These are phyloP conservation scores for Hypericum androsaemum DNA, from an alignment of 345 rosid genomes.

Conservation along the genomic window DNA sequence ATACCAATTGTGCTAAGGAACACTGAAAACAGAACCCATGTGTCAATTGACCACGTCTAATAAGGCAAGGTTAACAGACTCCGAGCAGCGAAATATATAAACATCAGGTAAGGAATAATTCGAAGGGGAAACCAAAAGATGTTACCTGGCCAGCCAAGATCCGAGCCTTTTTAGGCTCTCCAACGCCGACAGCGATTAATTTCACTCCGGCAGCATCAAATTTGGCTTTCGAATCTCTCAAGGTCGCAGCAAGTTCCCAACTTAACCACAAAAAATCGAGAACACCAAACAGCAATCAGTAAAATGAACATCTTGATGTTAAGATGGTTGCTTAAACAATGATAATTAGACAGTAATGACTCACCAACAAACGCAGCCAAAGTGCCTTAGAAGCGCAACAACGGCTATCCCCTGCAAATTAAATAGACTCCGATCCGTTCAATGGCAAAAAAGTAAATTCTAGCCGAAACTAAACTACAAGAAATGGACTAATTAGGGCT, in stretches of 20 bases:
- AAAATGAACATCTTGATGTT: too few relatives aligned
- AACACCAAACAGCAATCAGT: background rate
- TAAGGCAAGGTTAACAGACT: too few relatives aligned
- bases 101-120: background rate
- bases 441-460: background rate
- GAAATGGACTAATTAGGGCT: background rate
- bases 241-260: slow-evolving; percentile 72
- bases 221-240: slow-evolving; percentile 56
- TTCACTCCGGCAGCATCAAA: slow-evolving; percentile 79
- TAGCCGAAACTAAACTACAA: background rate
- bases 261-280: slow-evolving; percentile 21
- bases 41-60: too few relatives aligned
- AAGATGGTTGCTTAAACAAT: too few relatives aligned
- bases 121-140: background rate
- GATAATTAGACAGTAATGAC: background rate
- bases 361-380: slow-evolving; percentile 88
- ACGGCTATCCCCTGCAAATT: slow-evolving; percentile 57
- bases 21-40: too few relatives aligned
- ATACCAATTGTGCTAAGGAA: too few relatives aligned
- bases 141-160: slow-evolving; percentile 53
- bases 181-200: slow-evolving; percentile 77
- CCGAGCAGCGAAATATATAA: background rate
- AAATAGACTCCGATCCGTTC: background rate
- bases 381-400: slow-evolving; percentile 80
- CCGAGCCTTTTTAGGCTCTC: slow-evolving; percentile 69